Percentiles rank a stretch among this genome's conserved stretches.
phyloP scores from a whole-genome alignment of 257 asterid species.

The Ilex aquifolium region DNA sequence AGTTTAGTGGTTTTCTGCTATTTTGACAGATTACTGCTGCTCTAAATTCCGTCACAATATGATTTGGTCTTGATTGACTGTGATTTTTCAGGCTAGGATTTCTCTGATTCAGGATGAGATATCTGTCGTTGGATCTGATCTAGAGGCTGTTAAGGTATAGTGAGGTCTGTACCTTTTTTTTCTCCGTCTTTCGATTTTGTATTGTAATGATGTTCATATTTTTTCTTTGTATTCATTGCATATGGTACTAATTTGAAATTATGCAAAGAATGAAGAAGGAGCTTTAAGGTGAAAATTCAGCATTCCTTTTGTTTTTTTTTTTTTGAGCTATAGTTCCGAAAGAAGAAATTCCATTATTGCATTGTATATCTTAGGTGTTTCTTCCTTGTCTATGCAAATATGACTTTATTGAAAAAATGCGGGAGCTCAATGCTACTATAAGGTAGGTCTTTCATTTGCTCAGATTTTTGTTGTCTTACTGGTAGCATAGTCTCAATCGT shows the following conservation, averaged over 20 bases:
- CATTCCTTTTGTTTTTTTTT: not conserved
- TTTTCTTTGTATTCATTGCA: not conserved
- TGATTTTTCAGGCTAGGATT: constrained; percentile 47
- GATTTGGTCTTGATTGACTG: constrained; percentile 8
- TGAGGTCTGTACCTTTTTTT: no score
- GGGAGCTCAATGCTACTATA: constrained; percentile 56
- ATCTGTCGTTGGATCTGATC: constrained; percentile 36
- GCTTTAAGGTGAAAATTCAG: constrained; percentile 33
- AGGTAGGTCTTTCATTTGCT: constrained; percentile 32
- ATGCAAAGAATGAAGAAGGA: constrained; percentile 55
- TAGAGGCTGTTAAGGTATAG: constrained; percentile 51
- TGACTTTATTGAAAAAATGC: constrained; percentile 57
- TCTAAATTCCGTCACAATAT: not conserved
- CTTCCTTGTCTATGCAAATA: constrained; percentile 45
- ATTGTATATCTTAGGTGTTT: not conserved
- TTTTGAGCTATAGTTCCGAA: not conserved
- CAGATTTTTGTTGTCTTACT: no score
- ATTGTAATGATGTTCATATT: not conserved
- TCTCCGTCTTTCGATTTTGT: no score
- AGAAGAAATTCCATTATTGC: no score
- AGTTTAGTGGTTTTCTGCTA: no score
- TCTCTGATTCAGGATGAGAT: constrained; percentile 45
- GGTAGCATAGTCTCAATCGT: no score
- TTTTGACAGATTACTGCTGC: no score
- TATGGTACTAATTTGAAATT: constrained; percentile 5